phyloP scores from a whole-genome alignment of 768 basidiomycete genomes.

The Kwoniella bestiolae region DNA sequence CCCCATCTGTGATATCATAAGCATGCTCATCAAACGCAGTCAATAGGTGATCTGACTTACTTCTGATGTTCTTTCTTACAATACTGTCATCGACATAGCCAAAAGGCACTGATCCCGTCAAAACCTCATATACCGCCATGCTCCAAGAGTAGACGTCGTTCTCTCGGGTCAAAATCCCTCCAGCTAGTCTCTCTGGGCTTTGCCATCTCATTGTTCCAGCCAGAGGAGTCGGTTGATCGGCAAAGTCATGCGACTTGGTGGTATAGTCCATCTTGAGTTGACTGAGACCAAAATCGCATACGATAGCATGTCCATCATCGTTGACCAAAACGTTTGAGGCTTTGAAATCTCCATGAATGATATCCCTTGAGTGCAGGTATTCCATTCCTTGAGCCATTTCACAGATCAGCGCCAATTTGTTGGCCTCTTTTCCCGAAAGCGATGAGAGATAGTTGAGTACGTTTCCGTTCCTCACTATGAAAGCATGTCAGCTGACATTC shows the following conservation, averaged over 20 bases:
- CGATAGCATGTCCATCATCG: slow-evolving; percentile 68
- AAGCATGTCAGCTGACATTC: not conserved
- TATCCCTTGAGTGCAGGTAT: slow-evolving; percentile 71
- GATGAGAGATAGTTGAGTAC: slow-evolving; percentile 66
- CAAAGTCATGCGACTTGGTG: slow-evolving; percentile 64
- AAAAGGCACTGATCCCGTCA: slow-evolving; percentile 29
- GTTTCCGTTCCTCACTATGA: slow-evolving; percentile 64
- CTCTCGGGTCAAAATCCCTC: slow-evolving; percentile 62
- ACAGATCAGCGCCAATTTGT: slow-evolving; percentile 60
- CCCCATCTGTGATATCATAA: slow-evolving; percentile 6
- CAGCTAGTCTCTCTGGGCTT: slow-evolving; percentile 69
- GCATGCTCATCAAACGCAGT: too few species aligned
- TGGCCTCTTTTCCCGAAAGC: slow-evolving; percentile 38
- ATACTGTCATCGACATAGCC: slow-evolving; percentile 51
- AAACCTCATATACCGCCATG: slow-evolving; percentile 65
- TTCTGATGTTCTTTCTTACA: slow-evolving; percentile 60
- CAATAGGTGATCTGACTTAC: too few species aligned
- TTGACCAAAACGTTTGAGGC: slow-evolving; percentile 78
- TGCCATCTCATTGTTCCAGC: slow-evolving; percentile 74
- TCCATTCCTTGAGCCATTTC: slow-evolving; percentile 81
- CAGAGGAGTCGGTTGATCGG: slow-evolving; percentile 37
- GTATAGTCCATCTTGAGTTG: slow-evolving; percentile 76
- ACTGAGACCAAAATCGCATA: slow-evolving; percentile 82
- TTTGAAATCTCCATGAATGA: slow-evolving; percentile 82
- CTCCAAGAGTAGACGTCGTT: slow-evolving; percentile 74